These are phyloP conservation scores for Pythium phragmitis DNA, from an alignment of 352 stramenopile species.

Conservation along the genomic window DNA sequence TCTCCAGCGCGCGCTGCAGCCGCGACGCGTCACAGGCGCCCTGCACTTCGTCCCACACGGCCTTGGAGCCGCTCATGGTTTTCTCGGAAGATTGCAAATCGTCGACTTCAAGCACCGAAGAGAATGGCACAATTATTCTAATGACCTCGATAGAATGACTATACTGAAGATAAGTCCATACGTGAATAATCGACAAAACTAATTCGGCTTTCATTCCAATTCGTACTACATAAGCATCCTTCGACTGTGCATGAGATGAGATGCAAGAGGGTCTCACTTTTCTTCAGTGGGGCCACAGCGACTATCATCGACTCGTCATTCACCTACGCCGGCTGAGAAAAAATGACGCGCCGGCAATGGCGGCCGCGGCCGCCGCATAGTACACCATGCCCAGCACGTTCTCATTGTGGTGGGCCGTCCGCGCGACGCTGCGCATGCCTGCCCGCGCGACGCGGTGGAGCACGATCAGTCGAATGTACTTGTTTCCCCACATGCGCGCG, in stretches of 20 bases:
- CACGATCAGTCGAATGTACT: constrained; percentile 79
- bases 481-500: constrained; percentile 78
- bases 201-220: not conserved
- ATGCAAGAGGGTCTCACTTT: not conserved
- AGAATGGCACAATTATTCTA: not conserved
- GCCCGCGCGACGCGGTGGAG: constrained; percentile 40
- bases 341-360: constrained; percentile 76
- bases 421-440: constrained; percentile 22
- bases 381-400: constrained; percentile 72
- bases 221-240: not conserved
- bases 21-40: constrained; percentile 42
- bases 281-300: not conserved
- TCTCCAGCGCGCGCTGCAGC: constrained; percentile 35
- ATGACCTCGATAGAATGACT: not conserved
- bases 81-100: not conserved
- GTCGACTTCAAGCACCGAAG: not conserved
- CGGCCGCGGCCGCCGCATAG: constrained; percentile 70
- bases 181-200: not conserved
- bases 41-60: constrained; percentile 74
- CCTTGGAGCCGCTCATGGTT: constrained; percentile 30
- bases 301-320: constrained; percentile 5
- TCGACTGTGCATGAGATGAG: not conserved
- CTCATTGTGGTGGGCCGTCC: constrained; percentile 43
- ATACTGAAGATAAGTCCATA: constrained; percentile 1
- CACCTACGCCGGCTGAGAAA: constrained; percentile 72